These are phyloP conservation scores for Tulasnella calospora DNA, from an alignment of 768 basidiomycete species.

Conservation along the genomic window DNA sequence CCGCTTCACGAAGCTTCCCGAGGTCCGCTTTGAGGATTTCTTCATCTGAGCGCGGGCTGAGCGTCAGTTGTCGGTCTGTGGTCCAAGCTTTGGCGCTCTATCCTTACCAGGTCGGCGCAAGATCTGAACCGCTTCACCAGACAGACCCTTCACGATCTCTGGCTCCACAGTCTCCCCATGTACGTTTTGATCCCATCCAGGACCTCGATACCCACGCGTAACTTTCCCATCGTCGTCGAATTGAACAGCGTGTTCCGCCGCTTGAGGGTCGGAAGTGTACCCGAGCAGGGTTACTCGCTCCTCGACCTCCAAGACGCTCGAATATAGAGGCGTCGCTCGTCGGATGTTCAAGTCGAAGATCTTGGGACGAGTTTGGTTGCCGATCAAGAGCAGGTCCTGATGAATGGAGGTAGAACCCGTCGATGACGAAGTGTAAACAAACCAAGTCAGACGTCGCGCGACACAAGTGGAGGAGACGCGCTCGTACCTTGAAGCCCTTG, in stretches of 20 bases:
- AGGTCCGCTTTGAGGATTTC: constrained; percentile 54
- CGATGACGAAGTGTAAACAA: no score
- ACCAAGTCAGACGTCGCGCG: no score
- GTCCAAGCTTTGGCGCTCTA: background rate
- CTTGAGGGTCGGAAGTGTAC: constrained; percentile 82
- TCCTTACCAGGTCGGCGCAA: constrained; percentile 62
- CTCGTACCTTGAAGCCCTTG: constrained; percentile 61
- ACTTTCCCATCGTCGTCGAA: constrained; percentile 72
- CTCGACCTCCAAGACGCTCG: constrained; percentile 61
- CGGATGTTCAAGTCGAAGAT: constrained; percentile 94
- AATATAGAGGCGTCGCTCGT: constrained; percentile 70
- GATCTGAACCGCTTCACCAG: constrained; percentile 85
- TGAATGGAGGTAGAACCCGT: no score
- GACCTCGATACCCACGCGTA: constrained; percentile 63
- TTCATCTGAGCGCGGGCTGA: background rate
- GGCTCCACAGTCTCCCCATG: constrained; percentile 48
- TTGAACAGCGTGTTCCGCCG: constrained; percentile 67
- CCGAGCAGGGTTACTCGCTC: constrained; percentile 94
- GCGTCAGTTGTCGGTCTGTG: background rate
- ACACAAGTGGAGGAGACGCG: no score
- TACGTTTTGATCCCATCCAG: constrained; percentile 62
- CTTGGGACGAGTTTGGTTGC: constrained; percentile 89
- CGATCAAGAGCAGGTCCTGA: constrained; percentile 79
- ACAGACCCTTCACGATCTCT: constrained; percentile 72
- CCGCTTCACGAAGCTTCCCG: constrained; percentile 65